phyloP scores from a whole-genome alignment of 2,329 filamentous ascomycete genomes.

The Neurospora crassa region DNA sequence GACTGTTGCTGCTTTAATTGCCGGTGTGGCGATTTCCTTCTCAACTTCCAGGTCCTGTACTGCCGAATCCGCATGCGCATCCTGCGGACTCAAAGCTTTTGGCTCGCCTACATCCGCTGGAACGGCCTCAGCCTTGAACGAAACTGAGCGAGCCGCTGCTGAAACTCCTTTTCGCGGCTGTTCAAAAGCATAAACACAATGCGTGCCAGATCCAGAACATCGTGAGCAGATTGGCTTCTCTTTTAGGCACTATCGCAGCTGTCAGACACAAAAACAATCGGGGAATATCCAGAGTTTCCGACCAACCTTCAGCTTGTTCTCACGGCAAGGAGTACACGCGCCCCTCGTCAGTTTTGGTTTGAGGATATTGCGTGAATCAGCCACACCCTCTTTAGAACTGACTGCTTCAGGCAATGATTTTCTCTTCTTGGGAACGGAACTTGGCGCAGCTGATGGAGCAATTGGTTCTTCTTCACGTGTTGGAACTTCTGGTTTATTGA shows the following conservation, averaged over 20 bases:
- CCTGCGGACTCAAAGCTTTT: neutral
- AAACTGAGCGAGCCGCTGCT: neutral
- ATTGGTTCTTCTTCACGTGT: neutral
- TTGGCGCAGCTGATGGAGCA: neutral
- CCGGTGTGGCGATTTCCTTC: neutral
- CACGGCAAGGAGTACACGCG: neutral
- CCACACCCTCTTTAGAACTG: neutral
- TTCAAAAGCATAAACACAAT: neutral
- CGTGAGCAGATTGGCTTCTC: neutral
- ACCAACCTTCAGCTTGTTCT: neutral
- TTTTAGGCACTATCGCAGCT: neutral
- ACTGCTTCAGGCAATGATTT: neutral
- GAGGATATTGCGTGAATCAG: neutral
- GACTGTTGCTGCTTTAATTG: neutral
- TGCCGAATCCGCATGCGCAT: neutral
- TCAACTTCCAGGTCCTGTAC: neutral
- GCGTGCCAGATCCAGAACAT: neutral
- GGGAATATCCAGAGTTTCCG: neutral
- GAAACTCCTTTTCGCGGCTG: neutral
- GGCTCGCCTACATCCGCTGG: neutral
- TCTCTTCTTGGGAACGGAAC: neutral
- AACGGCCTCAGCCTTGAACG: neutral
- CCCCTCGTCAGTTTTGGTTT: neutral
- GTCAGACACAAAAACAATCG: neutral
- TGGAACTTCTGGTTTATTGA: neutral